These are phyloP conservation scores for Avena sativa DNA, from an alignment of 176 grass and related monocot species.

Conservation along the genomic window DNA sequence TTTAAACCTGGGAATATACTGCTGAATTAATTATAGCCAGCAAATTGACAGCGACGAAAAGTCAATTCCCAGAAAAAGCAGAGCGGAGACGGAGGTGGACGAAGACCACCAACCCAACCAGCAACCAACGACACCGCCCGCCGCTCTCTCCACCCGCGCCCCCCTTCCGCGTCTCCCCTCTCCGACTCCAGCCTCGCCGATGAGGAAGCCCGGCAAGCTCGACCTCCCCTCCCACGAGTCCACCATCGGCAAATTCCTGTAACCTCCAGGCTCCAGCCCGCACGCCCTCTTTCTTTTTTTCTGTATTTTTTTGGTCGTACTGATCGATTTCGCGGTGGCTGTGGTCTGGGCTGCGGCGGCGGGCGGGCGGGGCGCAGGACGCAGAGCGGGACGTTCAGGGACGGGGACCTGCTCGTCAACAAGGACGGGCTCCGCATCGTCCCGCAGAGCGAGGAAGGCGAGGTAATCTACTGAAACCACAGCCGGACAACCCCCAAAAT, in stretches of 20 bases:
- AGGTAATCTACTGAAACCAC: conserved; percentile 45
- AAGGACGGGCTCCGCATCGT: conserved; percentile 97
- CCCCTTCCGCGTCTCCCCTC: neutral
- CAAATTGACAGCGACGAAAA: neutral
- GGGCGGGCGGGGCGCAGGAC: conserved; percentile 53
- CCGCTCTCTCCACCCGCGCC: neutral
- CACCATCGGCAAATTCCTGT: conserved; percentile 89
- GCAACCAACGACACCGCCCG: neutral
- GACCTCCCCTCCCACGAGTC: conserved; percentile 67
- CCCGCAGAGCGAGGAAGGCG: conserved; percentile 71
- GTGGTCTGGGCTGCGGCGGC: neutral
- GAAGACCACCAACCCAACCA: neutral
- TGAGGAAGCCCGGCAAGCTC: conserved; percentile 58
- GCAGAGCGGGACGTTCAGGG: conserved; percentile 95
- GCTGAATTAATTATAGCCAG: neutral
- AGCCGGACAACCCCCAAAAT: too few relatives aligned
- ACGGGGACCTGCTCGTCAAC: conserved; percentile 95
- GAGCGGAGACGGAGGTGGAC: conserved; percentile 2
- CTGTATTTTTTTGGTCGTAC: conserved; percentile 22
- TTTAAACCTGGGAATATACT: too few relatives aligned
- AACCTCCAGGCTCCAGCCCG: neutral
- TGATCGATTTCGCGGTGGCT: neutral
- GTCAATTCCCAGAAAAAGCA: neutral
- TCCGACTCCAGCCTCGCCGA: neutral
- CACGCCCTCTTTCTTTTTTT: neutral